Percentiles rank a stretch among this genome's conserved stretches.
These are phyloP conservation scores for Mycena galopus DNA, from an alignment of 768 basidiomycete species.

Conservation along the genomic window DNA sequence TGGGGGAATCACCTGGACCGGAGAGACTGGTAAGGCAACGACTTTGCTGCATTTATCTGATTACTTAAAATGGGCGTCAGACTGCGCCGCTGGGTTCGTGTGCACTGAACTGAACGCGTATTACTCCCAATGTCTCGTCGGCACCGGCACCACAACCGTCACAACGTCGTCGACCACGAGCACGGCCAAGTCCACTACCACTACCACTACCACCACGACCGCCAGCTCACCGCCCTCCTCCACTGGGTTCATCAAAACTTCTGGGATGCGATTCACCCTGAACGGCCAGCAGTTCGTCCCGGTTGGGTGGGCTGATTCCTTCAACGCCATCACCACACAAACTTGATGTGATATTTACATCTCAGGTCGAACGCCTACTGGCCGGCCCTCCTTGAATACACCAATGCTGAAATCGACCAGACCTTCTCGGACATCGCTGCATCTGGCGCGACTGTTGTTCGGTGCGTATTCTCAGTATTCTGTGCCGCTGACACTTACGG, in stretches of 20 bases:
- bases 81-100: neutral
- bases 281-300: neutral
- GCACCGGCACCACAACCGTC: neutral
- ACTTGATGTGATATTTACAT: neutral
- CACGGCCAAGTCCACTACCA: neutral
- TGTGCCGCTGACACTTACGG: neutral
- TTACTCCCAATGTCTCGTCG: neutral
- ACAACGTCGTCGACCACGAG: neutral
- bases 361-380: slow-evolving; percentile 67
- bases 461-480: slow-evolving; percentile 43
- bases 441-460: slow-evolving; percentile 64
- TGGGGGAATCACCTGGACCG: neutral
- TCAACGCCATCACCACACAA: neutral
- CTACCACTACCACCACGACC: neutral
- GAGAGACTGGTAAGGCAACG: neutral
- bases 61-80: neutral
- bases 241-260: neutral
- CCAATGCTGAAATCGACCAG: slow-evolving; percentile 62
- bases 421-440: slow-evolving; percentile 65
- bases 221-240: neutral
- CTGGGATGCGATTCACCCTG: neutral
- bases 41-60: neutral
- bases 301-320: neutral
- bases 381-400: slow-evolving; percentile 64
- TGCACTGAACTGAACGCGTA: neutral